Base-by-base conservation (phyloP, 805 yeast genomes). In the Geotrichum ghanense region DNA sequence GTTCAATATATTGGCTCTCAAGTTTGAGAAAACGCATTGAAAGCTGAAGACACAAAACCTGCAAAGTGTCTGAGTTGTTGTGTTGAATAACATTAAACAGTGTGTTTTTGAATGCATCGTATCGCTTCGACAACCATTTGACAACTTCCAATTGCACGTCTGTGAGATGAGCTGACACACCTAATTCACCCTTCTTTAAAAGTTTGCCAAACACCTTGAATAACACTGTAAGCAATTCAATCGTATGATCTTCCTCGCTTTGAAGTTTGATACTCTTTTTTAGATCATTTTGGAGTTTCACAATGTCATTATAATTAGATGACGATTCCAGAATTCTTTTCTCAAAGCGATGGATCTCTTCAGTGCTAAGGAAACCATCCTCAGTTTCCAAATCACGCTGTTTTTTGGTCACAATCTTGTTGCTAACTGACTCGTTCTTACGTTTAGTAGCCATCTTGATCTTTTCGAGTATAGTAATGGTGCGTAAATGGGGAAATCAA, bases 51-150 rank as follows among this genome's bases (percentile, higher is more conserved):
- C 55, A 48, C 22, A 56, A 37, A 21, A 50, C 43, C 42, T 46
- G 50, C 20, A 39, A 39, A 20, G 42, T 42, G 31, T 50, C 46
- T 22, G 45, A 42, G n/a, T 46, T 35, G 25, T 45, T 41, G 14
- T 46, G 10, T 2, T 61, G 62, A 52, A 81, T 62, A 44, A 75
- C 60, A 14, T 61, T 59, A 22, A 73, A 57, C 21, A 83, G 50
- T 25, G 63, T 58, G 2, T 54, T 54, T 55, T 80, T 78, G 64
- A 68, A 83, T 20, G 66, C 62, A 34, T 72, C 72, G 63, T 83
- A 83, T 47, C 74, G 71, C 43, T 74, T 71, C 47, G 69, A 68
- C 34, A 85, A 61, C 90, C 95, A 84, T 52, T 71, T 69, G 26
- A 72, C 72, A n/a, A 80, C 72, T 6, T 71, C 54, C 16, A 65